Percentiles rank a stretch among this genome's conserved stretches.
Conservation (phyloP, 148 eudicot genomes). For the Rhododendron molle region DNA sequence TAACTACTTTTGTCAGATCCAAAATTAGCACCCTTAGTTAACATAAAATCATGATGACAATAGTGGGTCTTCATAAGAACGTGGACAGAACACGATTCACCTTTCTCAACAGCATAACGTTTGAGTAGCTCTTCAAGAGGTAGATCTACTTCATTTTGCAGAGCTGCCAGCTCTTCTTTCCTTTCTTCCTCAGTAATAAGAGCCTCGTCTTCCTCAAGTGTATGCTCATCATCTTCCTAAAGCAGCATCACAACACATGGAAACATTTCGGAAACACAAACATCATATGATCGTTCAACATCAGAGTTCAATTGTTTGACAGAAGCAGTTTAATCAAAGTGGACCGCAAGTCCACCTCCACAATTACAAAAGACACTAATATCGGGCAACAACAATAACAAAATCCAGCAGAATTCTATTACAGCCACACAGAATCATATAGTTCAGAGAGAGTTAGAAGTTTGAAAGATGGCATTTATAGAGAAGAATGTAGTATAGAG, state of each 20-base stretch:
- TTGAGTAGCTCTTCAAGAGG: constrained; percentile 86
- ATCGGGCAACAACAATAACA: background rate
- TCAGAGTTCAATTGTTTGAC: background rate
- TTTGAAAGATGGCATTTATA: background rate
- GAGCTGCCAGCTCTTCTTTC: constrained; percentile 76
- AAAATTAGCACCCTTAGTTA: background rate
- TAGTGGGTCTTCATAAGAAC: background rate
- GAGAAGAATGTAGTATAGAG: background rate
- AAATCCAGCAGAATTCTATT: background rate
- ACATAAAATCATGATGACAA: background rate
- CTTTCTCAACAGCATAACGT: constrained; percentile 53
- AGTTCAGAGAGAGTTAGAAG: background rate
- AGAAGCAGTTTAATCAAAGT: background rate
- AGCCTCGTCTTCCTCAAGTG: constrained; percentile 97
- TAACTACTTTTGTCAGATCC: background rate
- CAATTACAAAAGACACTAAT: background rate
- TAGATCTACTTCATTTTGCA: constrained; percentile 75
- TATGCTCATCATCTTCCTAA: constrained; percentile 97
- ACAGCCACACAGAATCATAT: background rate
- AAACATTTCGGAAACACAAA: background rate
- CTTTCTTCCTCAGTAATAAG: constrained; percentile 81
- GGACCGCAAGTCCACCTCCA: background rate
- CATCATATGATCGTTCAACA: background rate
- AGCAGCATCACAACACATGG: constrained; percentile 25
- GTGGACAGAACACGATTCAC: constrained; percentile 24